These are phyloP conservation scores for Saccharomycopsis fermentans DNA, from an alignment of 805 yeast species.

Conservation along the genomic window DNA sequence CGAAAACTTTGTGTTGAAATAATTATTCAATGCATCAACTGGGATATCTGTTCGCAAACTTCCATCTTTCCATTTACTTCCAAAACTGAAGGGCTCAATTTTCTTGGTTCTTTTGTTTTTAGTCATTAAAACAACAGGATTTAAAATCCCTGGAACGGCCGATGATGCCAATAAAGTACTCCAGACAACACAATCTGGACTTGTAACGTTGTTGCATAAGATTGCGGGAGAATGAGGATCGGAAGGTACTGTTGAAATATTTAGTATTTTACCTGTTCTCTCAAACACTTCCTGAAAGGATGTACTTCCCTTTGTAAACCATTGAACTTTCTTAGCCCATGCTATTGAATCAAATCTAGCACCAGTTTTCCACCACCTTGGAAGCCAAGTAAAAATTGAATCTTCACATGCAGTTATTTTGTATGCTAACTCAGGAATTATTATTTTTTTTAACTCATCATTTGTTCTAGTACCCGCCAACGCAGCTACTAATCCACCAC, in stretches of 20 bases:
- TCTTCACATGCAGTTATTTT: slow-evolving; percentile 65
- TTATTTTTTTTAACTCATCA: slow-evolving; percentile 45
- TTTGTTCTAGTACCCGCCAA: slow-evolving; percentile 59
- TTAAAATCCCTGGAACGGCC: slow-evolving; percentile 75
- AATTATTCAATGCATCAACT: slow-evolving; percentile 58
- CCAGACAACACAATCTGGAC: slow-evolving; percentile 80
- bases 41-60: slow-evolving; percentile 74
- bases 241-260: slow-evolving; percentile 71
- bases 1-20: slow-evolving; percentile 66
- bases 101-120: slow-evolving; percentile 31
- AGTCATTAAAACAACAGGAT: slow-evolving; percentile 75
- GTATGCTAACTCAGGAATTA: slow-evolving; percentile 51
- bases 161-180: slow-evolving; percentile 64
- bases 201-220: slow-evolving; percentile 62
- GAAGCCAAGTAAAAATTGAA: slow-evolving; percentile 47
- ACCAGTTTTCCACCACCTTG: slow-evolving; percentile 63
- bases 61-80: slow-evolving; percentile 73
- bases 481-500: slow-evolving; percentile 74
- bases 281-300: slow-evolving; percentile 64
- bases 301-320: slow-evolving; percentile 64
- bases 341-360: slow-evolving; percentile 67
- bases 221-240: slow-evolving; percentile 78
- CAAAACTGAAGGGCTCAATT: slow-evolving; percentile 60
- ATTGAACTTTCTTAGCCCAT: slow-evolving; percentile 60
- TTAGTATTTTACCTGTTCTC: slow-evolving; percentile 59